Evolutionary conservation across 768 basidiomycete genomes (phyloP).

Genomic region (Suillus subluteus): DNA sequence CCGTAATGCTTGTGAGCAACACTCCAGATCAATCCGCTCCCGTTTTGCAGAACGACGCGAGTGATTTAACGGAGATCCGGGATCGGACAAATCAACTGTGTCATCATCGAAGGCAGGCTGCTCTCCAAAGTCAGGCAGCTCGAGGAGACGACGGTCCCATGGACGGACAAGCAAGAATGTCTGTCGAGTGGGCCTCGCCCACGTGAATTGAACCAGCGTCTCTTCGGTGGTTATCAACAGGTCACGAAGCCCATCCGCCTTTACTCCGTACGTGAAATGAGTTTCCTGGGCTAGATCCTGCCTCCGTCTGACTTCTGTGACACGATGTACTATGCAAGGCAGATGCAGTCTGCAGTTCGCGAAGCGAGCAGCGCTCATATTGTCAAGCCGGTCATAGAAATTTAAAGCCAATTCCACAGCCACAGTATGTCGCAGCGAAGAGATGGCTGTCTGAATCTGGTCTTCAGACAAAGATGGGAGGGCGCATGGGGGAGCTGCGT

Average conservation of each 20-base stretch:
- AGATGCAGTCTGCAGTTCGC: neutral
- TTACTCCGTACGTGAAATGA: neutral
- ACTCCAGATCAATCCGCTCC: neutral
- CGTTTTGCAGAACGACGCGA: neutral
- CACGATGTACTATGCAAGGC: neutral
- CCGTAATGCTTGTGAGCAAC: neutral
- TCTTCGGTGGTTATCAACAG: neutral
- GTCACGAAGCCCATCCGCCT: neutral
- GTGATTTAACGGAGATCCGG: neutral
- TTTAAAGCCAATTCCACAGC: neutral
- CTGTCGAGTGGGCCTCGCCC: neutral
- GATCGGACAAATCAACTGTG: neutral
- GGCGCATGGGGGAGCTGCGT: neutral
- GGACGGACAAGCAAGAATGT: conserved; percentile 1
- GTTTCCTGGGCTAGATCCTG: neutral
- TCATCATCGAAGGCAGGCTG: neutral
- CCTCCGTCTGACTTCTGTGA: conserved; percentile 2
- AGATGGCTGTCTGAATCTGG: neutral
- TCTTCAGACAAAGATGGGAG: neutral
- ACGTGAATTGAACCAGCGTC: neutral
- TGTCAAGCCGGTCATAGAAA: neutral
- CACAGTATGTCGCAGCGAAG: neutral
- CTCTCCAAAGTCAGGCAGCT: neutral
- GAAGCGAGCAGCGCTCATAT: neutral
- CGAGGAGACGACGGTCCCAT: neutral